These are phyloP conservation scores for Suillus tomentosus DNA, from an alignment of 768 basidiomycete species.

Conservation along the genomic window DNA sequence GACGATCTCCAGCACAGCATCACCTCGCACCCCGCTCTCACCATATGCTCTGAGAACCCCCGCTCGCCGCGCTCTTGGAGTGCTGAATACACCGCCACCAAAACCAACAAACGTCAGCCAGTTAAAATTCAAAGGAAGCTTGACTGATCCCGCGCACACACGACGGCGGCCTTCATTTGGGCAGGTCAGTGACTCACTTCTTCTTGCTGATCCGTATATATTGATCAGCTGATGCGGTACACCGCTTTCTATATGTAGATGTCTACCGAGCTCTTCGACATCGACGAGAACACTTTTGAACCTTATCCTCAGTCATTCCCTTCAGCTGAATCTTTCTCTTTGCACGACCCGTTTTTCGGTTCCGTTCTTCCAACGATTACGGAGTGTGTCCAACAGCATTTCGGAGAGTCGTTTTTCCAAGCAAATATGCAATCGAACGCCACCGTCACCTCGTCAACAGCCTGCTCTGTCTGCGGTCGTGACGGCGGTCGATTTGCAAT, in stretches of 20 bases:
- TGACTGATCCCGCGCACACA: conserved; percentile 68
- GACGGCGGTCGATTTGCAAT: conserved; percentile 54
- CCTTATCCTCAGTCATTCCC: conserved; percentile 44
- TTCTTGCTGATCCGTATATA: conserved; percentile 10
- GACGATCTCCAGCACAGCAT: conserved; percentile 55
- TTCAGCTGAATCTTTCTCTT: conserved; percentile 35
- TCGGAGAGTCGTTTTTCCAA: conserved; percentile 18
- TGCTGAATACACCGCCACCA: conserved; percentile 63
- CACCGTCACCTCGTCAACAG: conserved; percentile 20
- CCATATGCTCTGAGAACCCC: conserved; percentile 33
- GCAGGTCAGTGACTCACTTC: conserved; percentile 38
- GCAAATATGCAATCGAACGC: conserved; percentile 27
- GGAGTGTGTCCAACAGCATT: conserved; percentile 29
- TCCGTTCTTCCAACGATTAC: conserved; percentile 35
- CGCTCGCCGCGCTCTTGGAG: conserved; percentile 38
- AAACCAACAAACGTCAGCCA: conserved; percentile 55
- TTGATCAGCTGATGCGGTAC: conserved; percentile 23
- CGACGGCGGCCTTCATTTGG: conserved; percentile 43
- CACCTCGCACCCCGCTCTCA: conserved; percentile 32
- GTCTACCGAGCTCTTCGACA: conserved; percentile 67
- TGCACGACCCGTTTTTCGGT: conserved; percentile 48
- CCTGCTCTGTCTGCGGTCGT: conserved; percentile 68
- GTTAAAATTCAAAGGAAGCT: conserved; percentile 66
- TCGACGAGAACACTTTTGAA: conserved; percentile 71
- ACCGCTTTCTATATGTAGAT: conserved; percentile 32